A percentile compares a stretch with the other conserved stretches of the same genome.
Conservation (phyloP, 352 stramenopile species). For the Phytophthora constricta region DNA sequence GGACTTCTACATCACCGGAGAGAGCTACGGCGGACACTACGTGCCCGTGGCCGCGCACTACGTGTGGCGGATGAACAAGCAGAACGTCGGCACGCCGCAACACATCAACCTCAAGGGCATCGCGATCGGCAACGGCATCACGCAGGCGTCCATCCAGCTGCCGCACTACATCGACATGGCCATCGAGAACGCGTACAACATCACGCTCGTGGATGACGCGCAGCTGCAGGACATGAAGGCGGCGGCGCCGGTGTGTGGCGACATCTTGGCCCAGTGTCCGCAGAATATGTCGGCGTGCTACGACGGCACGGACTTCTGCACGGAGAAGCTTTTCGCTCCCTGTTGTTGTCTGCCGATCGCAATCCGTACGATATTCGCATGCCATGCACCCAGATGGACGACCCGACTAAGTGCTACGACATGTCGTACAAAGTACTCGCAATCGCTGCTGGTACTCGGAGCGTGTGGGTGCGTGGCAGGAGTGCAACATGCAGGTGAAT, state of each 20-base stretch:
- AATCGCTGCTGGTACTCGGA: slow-evolving; percentile 45
- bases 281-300: slow-evolving; percentile 41
- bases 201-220: slow-evolving; percentile 48
- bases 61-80: slow-evolving; percentile 48
- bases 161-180: slow-evolving; percentile 53
- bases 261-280: slow-evolving; percentile 39
- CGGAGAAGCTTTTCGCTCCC: slow-evolving; percentile 54
- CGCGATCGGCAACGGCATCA: slow-evolving; percentile 62
- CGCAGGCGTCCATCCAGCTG: slow-evolving; percentile 53
- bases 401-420: slow-evolving; percentile 51
- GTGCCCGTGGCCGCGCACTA: slow-evolving; percentile 56
- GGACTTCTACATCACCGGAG: slow-evolving; percentile 75
- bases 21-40: slow-evolving; percentile 78
- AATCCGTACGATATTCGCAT: slow-evolving; percentile 65
- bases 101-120: slow-evolving; percentile 59
- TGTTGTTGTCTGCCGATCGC: slow-evolving; percentile 32
- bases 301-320: slow-evolving; percentile 56
- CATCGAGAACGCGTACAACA: slow-evolving; percentile 69
- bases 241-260: slow-evolving; percentile 27
- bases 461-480: slow-evolving; percentile 69
- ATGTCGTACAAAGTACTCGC: slow-evolving; percentile 74
- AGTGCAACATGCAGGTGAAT: slow-evolving; percentile 93
- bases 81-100: slow-evolving; percentile 15
- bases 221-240: slow-evolving; percentile 46
- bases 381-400: slow-evolving; percentile 33